Percentiles rank a stretch among this genome's conserved stretches.
phyloP scores from a whole-genome alignment of 495 filamentous ascomycete genomes.

The Haplographium delicatum region DNA sequence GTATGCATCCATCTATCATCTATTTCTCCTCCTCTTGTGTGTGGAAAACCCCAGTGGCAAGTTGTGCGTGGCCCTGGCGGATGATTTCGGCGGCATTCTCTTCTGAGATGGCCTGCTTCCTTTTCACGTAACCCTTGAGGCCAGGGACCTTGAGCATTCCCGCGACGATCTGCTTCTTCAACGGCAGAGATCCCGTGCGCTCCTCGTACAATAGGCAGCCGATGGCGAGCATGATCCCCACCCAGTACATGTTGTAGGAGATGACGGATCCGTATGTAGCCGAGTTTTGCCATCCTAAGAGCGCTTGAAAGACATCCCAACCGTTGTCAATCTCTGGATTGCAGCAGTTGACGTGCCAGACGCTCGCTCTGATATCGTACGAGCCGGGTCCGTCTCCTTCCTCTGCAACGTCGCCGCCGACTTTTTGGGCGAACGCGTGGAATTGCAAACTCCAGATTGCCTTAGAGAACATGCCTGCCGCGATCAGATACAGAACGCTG shows the following conservation, averaged over 20 bases:
- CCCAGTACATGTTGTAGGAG: constrained; percentile 82
- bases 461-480: constrained; percentile 72
- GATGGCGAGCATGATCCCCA: constrained; percentile 57
- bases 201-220: constrained; percentile 59
- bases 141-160: constrained; percentile 2
- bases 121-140: background rate
- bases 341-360: constrained; percentile 94
- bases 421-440: constrained; percentile 54
- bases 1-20: too few relatives aligned
- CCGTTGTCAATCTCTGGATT: constrained; percentile 65
- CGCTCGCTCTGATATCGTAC: constrained; percentile 74
- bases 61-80: constrained; percentile 3
- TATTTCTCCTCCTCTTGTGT: background rate
- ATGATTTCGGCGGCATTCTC: constrained; percentile 1
- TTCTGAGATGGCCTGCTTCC: background rate
- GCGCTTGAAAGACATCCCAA: constrained; percentile 83
- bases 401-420: constrained; percentile 70
- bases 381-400: constrained; percentile 72
- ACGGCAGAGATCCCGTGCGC: constrained; percentile 58
- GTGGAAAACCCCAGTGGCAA: background rate
- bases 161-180: constrained; percentile 33
- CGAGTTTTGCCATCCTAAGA: constrained; percentile 79
- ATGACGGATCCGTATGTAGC: constrained; percentile 78
- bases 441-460: constrained; percentile 67
- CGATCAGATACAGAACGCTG: constrained; percentile 76